Conservation (phyloP, 169 alveolate species). For the Plasmodium berghei region DNA sequence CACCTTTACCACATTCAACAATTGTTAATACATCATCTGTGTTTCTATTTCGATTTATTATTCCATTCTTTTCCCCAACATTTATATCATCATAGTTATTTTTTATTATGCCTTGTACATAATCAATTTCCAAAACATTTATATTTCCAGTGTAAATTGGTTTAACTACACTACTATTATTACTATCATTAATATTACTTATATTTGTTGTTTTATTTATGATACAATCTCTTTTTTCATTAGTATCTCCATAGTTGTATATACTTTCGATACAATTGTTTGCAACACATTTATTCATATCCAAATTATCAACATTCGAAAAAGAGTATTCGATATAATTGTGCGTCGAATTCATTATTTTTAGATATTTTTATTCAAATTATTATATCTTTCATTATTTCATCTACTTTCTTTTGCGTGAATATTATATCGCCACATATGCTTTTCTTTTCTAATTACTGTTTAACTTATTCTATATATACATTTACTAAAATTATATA, state of each 20-base stretch:
- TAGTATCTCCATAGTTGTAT: neutral
- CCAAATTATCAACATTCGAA: neutral
- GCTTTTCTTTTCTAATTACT: neutral
- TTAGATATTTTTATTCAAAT: neutral
- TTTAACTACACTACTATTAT: neutral
- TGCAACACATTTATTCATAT: neutral
- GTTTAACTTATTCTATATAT: neutral
- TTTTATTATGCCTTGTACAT: neutral
- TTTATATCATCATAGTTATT: constrained; percentile 1
- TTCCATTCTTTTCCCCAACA: neutral
- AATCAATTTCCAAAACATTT: neutral
- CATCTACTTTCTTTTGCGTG: neutral
- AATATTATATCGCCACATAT: neutral
- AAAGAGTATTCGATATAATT: constrained; percentile 26
- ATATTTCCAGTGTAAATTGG: neutral
- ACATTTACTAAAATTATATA: no score
- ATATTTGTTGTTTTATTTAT: constrained; percentile 1
- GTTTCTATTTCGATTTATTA: neutral
- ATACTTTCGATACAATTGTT: neutral
- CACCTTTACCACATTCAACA: neutral
- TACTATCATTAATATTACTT: no score
- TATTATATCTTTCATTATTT: neutral
- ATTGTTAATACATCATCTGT: neutral
- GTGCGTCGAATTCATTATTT: constrained; percentile 13
- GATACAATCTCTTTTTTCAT: constrained; percentile 5